Base-by-base conservation (phyloP, 2,329 filamentous ascomycete species). In the Volutella citrinella region DNA sequence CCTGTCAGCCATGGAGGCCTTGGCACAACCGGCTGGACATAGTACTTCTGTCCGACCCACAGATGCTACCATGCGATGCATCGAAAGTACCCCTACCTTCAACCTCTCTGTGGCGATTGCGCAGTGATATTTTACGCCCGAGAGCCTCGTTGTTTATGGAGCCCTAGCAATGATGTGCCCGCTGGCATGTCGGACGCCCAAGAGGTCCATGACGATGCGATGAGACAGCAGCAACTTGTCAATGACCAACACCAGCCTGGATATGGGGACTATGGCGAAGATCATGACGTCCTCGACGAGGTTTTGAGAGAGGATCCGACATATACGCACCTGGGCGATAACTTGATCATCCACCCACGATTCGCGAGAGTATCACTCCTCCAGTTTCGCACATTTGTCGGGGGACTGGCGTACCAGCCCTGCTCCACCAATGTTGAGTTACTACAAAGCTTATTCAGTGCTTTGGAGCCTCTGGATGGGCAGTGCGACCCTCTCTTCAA, bases 101-200 rank as follows among this genome's bases (percentile, higher is more conserved):
- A 63, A 28, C 59, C 60, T 2, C 31, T 39, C 4, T 63, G 58
- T 19, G 59, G 57, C 42, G 60, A 61, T 33, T 63, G 59, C 24
- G 52, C 59, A 14, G 49, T 50, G 13, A 27, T 60, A 7, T 60
- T 52, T 42, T 59, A 46, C 29, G 15, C 46, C 27, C 17, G 30
- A 5, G 17, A 30, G 10, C 22, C 31, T n/a, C 12, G 22, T 6
- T 46, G 40, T 4, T 11, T 27, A 15, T 60, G 56, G 57, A 10
- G 50, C 15, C 37, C 26, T 6, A 20, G 18, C 2, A 26, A 36
- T 4, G 59, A 61, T 27, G 3, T 43, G 2, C 8, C 19, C 6
- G 28, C 34, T 15, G 14, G 25, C 18, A 30, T 46, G 22, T 32
- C 31, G 8, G 32, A 40, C 19, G 16, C 28, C 4, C n/a, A 22